phyloP scores from a whole-genome alignment of 331 rosid species.

The Malus hybrid region DNA sequence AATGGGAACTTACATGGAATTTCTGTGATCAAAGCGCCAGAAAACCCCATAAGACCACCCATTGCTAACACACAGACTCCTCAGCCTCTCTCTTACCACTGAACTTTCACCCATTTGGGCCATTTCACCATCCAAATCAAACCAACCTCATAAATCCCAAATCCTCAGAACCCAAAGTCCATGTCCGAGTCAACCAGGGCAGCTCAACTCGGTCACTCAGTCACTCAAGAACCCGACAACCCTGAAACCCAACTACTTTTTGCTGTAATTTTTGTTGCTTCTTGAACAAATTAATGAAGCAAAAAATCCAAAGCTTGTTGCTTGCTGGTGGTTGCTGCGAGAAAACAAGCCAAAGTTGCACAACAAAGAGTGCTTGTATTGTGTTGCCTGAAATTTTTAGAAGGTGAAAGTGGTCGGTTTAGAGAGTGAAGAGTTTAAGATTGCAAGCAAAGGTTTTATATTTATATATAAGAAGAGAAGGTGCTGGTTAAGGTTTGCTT shows the following conservation, averaged over 20 bases:
- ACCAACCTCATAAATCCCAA: not conserved
- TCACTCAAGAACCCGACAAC: not conserved
- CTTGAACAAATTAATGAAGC: not conserved
- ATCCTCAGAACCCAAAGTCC: conserved; percentile 14
- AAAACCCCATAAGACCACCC: conserved; percentile 83
- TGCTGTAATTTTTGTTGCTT: not conserved
- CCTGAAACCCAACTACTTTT: conserved; percentile 5
- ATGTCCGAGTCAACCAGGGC: conserved; percentile 20
- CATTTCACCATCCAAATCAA: conserved; percentile 18
- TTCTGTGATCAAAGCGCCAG: conserved; percentile 58
- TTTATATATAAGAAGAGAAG: not conserved
- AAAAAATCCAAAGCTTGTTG: not conserved
- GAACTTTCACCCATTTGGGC: conserved; percentile 27
- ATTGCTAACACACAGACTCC: conserved; percentile 42
- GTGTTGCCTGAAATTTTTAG: not conserved
- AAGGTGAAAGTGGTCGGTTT: conserved; percentile 23
- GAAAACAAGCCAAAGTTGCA: not conserved
- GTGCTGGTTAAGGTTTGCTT: not conserved
- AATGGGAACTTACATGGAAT: conserved; percentile 47
- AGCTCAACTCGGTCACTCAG: not conserved
- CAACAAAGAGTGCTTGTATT: not conserved
- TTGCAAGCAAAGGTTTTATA: not conserved
- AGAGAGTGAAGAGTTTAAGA: conserved; percentile 12
- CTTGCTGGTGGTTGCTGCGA: not conserved
- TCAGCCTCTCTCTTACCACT: conserved; percentile 38